Evolutionary conservation across 1,284 basidiomycete genomes (phyloP), one percentile per base, ranked within the genome.

Genomic region (Puccinia horiana): DNA sequence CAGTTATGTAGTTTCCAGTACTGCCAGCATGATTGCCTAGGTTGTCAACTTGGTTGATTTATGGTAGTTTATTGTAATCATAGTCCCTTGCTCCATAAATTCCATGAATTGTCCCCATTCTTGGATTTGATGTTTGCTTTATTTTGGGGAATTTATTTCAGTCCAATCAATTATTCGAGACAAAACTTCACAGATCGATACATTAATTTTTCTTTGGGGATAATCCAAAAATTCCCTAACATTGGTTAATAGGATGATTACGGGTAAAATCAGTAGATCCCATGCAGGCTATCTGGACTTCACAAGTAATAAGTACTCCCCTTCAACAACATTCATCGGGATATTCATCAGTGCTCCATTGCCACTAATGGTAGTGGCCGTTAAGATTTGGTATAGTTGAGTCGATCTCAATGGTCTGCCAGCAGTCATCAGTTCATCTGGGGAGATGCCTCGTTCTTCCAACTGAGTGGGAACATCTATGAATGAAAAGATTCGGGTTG

Each of bases 381-480:
- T 72, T 23, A 80, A 35, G 23, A 80, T 54, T 40, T 80, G 65
- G 44, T 70, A 80, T n/a, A 29, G 52, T 20, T 47, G 35, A 47
- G 35, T 37, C 5, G 77, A 35, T 37, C 67, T 56, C 29, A 80
- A 23, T 37, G 77, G 65, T 47, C 77, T 72, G 1, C 67, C 67
- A 47, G 65, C 49, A 9, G 52, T 40, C 32, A 70, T 18, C 4
- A 80, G 67, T 26, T 32, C 47, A 26, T 65, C 3, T 29, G 67
- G 67, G 16, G 40, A 12, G 29, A 80, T 40, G 26, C 47, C 52
- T 58, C 37, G 56, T 80, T 54, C 49, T 56, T 54, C 26, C 2
- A 80, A 37, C n/a, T 70, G 77, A 42, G 77, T 70, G 29, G 77
- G 67, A 18, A 80, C 67, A 61, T 70, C 77, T 80, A 29, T 54